These are phyloP conservation scores for Penicillium sp. DNA, from an alignment of 2,329 filamentous ascomycete species.

Conservation along the genomic window DNA sequence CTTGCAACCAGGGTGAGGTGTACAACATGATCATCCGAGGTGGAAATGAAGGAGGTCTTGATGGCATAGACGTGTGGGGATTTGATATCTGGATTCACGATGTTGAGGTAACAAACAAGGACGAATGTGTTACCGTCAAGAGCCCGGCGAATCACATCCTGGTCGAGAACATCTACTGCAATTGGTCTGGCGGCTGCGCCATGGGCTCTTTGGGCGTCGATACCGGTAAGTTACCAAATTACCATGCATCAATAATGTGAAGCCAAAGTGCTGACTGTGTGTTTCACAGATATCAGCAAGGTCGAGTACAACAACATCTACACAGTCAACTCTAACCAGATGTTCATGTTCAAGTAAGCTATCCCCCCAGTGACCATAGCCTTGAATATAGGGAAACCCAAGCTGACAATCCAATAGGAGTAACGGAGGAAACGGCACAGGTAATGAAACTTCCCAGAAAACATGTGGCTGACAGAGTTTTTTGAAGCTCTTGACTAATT, in stretches of 20 bases:
- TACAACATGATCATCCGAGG: conserved; percentile 58
- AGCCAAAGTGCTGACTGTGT: not conserved
- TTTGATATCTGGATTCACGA: conserved; percentile 23
- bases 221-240: conserved; percentile 30
- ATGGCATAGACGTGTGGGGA: conserved; percentile 25
- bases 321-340: conserved; percentile 59
- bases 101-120: conserved; percentile 21
- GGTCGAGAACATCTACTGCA: conserved; percentile 61
- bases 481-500: not conserved
- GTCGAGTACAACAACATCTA: conserved; percentile 59
- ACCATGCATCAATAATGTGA: not conserved
- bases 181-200: conserved; percentile 59
- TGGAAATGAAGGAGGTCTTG: conserved; percentile 51
- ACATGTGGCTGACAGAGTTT: not conserved
- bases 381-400: not conserved
- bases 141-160: conserved; percentile 54
- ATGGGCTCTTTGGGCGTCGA: conserved; percentile 56
- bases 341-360: conserved; percentile 63
- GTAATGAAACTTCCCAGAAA: not conserved
- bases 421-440: not conserved
- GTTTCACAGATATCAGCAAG: conserved; percentile 44
- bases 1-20: conserved; percentile 51
- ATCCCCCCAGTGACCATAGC: conserved; percentile 12
- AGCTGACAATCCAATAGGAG: not conserved
- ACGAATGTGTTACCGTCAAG: conserved; percentile 30